Evolutionary conservation across 352 stramenopile species (phyloP).

Genomic region (Phytophthora syringae): DNA sequence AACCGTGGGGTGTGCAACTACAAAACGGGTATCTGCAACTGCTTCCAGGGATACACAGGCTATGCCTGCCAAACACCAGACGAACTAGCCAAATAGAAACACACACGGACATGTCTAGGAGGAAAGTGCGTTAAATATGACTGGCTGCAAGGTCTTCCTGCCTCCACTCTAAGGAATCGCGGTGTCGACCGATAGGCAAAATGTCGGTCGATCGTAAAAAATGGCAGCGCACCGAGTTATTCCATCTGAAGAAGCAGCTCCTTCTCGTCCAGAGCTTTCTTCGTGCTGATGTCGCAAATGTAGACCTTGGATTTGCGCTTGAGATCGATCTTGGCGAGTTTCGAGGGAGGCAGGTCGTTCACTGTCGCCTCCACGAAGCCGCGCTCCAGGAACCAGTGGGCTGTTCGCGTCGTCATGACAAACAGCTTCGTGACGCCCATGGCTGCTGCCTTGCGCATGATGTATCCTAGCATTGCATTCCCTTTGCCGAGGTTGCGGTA

Average conservation of each 20-base stretch:
- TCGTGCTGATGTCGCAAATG: slow-evolving; percentile 89
- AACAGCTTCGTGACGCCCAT: slow-evolving; percentile 94
- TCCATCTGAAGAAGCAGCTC: slow-evolving; percentile 79
- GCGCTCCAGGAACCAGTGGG: slow-evolving; percentile 98
- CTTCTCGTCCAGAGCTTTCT: slow-evolving; percentile 84
- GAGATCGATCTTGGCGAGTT: slow-evolving; percentile 78
- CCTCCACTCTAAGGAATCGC: slow-evolving; percentile 29
- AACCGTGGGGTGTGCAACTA: slow-evolving; percentile 94
- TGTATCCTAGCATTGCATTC: slow-evolving; percentile 91
- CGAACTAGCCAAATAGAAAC: slow-evolving; percentile 34
- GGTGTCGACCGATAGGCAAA: slow-evolving; percentile 35
- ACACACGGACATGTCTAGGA: too few species aligned
- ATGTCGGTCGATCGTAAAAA: slow-evolving; percentile 33
- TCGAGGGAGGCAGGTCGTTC: slow-evolving; percentile 85
- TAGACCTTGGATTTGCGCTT: slow-evolving; percentile 90
- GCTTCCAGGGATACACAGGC: slow-evolving; percentile 82
- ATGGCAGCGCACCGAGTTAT: slow-evolving; percentile 23
- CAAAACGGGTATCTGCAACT: slow-evolving; percentile 80
- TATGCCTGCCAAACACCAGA: slow-evolving; percentile 64
- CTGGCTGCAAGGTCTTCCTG: slow-evolving; percentile 16
- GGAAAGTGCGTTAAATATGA: slow-evolving; percentile 43
- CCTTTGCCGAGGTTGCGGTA: slow-evolving; percentile 90
- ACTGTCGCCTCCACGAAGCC: slow-evolving; percentile 93
- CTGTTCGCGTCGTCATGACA: slow-evolving; percentile 97
- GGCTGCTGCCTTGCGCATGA: slow-evolving; percentile 87